These are phyloP conservation scores for Nannochloropsis gaditana DNA, from an alignment of 108 stramenopile genomes.

Conservation along the genomic window DNA sequence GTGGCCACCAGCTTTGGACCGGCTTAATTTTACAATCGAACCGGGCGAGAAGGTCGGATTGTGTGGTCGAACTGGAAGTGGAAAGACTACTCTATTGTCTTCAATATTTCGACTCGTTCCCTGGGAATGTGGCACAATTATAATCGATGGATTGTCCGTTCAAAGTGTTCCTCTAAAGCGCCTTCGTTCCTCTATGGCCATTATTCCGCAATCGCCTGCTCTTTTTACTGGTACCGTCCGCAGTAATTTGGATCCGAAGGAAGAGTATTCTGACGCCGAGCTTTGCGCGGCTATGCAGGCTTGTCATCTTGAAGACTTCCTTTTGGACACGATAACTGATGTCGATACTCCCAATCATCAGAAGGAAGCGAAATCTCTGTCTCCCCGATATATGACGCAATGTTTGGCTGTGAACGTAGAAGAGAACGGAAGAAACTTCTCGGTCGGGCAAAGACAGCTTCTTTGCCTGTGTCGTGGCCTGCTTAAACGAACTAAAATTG, in stretches of 20 bases:
- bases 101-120: constrained; percentile 39
- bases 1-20: constrained; percentile 31
- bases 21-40: constrained; percentile 31
- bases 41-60: constrained; percentile 48
- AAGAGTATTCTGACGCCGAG: constrained; percentile 26
- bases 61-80: constrained; percentile 49
- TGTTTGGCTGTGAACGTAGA: constrained; percentile 25
- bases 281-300: constrained; percentile 27
- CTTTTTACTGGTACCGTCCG: constrained; percentile 36
- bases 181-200: constrained; percentile 30
- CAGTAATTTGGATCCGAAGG: constrained; percentile 39
- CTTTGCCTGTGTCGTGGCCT: constrained; percentile 24
- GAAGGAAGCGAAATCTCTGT: not conserved
- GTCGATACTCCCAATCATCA: not conserved
- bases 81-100: constrained; percentile 46
- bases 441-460: constrained; percentile 36
- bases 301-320: constrained; percentile 22
- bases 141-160: constrained; percentile 34
- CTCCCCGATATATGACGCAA: not conserved
- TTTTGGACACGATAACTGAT: not conserved
- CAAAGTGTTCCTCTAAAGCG: not conserved
- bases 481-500: constrained; percentile 4
- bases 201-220: constrained; percentile 36
- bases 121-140: constrained; percentile 23
- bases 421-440: constrained; percentile 38